A percentile compares a stretch with the other conserved stretches of the same genome.
These are phyloP conservation scores for Rhododendron williamsianum DNA, from an alignment of 148 eudicot species.

Conservation along the genomic window DNA sequence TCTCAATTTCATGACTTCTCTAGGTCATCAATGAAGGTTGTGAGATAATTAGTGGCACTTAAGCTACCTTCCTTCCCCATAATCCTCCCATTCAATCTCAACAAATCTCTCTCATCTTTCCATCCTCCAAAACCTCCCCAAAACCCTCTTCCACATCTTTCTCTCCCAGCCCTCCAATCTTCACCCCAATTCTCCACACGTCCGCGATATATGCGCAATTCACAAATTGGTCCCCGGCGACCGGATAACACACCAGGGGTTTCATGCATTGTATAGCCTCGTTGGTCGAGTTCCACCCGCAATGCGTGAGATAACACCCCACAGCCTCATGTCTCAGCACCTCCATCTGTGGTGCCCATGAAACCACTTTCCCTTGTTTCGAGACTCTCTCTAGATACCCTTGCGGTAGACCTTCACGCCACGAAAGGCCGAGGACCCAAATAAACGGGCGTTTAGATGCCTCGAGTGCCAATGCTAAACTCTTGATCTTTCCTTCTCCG, in stretches of 20 bases:
- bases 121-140: constrained; percentile 28
- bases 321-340: constrained; percentile 52
- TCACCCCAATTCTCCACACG: constrained; percentile 63
- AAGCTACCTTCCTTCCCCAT: constrained; percentile 44
- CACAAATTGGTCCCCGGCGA: constrained; percentile 72
- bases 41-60: constrained; percentile 21
- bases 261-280: constrained; percentile 65
- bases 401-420: constrained; percentile 63
- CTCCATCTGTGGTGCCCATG: constrained; percentile 77
- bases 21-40: constrained; percentile 31
- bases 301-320: constrained; percentile 68
- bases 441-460: constrained; percentile 47
- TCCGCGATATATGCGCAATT: constrained; percentile 61
- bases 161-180: constrained; percentile 31
- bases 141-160: constrained; percentile 37
- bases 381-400: constrained; percentile 35
- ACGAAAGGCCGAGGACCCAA: constrained; percentile 63
- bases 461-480: constrained; percentile 56
- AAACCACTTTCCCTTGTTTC: constrained; percentile 42
- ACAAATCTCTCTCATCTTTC: constrained; percentile 33
- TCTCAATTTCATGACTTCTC: constrained; percentile 6
- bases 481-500: constrained; percentile 41
- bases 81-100: constrained; percentile 28
- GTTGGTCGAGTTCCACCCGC: constrained; percentile 84
- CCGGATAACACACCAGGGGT: constrained; percentile 52